These are phyloP conservation scores for Triticum turgidum DNA, from an alignment of 176 grass and related monocot genomes.

Conservation along the genomic window DNA sequence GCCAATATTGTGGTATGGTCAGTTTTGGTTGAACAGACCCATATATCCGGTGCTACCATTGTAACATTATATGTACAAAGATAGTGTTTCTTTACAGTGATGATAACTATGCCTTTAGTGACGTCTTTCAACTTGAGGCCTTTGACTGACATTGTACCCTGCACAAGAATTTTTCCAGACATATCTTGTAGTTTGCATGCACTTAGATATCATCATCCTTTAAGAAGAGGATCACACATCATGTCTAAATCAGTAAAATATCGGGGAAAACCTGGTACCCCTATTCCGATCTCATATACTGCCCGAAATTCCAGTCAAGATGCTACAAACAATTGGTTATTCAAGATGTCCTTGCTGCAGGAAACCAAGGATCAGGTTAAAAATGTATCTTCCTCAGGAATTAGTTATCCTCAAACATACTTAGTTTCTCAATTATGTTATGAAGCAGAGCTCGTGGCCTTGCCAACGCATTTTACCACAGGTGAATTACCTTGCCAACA, in stretches of 20 bases:
- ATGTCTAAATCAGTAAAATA: not conserved
- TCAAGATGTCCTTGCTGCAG: not conserved
- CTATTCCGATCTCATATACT: not conserved
- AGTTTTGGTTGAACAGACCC: no score
- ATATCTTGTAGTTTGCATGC: not conserved
- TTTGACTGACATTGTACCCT: not conserved
- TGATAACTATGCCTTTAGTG: not conserved
- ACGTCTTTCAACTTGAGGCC: not conserved
- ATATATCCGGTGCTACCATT: not conserved
- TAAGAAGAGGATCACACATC: not conserved
- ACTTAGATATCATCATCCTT: not conserved
- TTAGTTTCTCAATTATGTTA: not conserved
- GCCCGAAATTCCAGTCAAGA: not conserved
- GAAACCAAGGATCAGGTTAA: not conserved
- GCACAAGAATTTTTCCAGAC: not conserved
- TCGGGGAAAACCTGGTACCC: not conserved
- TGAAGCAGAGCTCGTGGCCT: not conserved
- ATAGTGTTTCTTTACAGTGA: not conserved
- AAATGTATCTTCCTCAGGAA: not conserved
- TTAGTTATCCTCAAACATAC: not conserved
- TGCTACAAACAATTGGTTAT: not conserved
- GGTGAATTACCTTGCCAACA: not conserved
- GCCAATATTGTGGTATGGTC: no score
- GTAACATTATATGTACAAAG: not conserved
- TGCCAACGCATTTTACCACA: not conserved